These are phyloP conservation scores for Knufia fluminis DNA, from an alignment of 2,329 filamentous ascomycete genomes.

Conservation along the genomic window DNA sequence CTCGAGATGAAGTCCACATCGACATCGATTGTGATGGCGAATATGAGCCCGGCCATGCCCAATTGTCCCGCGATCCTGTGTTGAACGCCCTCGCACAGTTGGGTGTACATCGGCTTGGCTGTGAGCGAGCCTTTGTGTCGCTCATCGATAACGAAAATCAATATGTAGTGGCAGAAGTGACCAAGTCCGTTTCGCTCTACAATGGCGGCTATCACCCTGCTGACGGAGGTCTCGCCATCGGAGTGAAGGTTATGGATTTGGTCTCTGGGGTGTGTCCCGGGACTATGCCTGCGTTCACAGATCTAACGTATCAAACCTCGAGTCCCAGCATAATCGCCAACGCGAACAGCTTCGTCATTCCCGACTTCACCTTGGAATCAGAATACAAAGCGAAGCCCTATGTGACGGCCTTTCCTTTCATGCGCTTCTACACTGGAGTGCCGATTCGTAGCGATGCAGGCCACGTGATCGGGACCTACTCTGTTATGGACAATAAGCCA, in stretches of 20 bases:
- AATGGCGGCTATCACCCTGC: conserved; percentile 19
- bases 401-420: conserved; percentile 26
- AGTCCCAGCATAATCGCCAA: conserved; percentile 1
- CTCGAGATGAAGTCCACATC: not conserved
- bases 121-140: conserved; percentile 2
- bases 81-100: conserved; percentile 43
- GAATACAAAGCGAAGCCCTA: conserved; percentile 29
- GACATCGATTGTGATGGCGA: not conserved
- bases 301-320: not conserved
- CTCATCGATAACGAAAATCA: conserved; percentile 1
- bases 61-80: conserved; percentile 23
- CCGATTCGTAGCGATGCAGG: conserved; percentile 51
- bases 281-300: not conserved
- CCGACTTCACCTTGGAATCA: conserved; percentile 31
- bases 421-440: conserved; percentile 48
- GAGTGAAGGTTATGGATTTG: not conserved
- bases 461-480: conserved; percentile 50
- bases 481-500: conserved; percentile 48
- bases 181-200: conserved; percentile 30
- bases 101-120: conserved; percentile 31
- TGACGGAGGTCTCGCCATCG: conserved; percentile 16
- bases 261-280: not conserved
- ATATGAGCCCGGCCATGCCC: conserved; percentile 10
- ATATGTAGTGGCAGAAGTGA: conserved; percentile 42
- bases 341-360: conserved; percentile 21